Percentiles rank a stretch among this genome's conserved stretches.
These are phyloP conservation scores for Sugiyamaella japonica DNA, from an alignment of 1,139 yeast species.

Conservation along the genomic window DNA sequence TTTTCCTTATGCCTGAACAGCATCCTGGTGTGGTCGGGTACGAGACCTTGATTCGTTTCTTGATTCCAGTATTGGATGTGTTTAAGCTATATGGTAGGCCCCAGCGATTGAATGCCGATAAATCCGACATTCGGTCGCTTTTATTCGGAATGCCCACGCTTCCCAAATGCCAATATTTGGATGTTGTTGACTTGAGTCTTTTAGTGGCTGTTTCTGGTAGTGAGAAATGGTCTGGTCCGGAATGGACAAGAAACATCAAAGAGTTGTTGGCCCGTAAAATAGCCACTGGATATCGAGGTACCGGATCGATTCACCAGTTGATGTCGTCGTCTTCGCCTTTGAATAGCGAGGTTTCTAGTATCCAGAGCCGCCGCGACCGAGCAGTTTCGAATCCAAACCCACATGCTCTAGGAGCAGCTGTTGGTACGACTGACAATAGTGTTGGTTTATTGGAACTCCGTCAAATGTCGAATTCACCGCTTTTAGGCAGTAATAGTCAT, in stretches of 20 bases:
- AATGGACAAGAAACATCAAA: conserved; percentile 71
- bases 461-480: conserved; percentile 1
- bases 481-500: conserved; percentile 1
- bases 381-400: conserved; percentile 24
- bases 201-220: conserved; percentile 46
- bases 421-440: not conserved
- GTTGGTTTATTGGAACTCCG: conserved; percentile 9
- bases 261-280: conserved; percentile 63
- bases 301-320: conserved; percentile 50
- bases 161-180: conserved; percentile 82
- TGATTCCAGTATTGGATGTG: conserved; percentile 82
- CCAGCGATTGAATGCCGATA: conserved; percentile 80
- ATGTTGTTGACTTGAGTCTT: conserved; percentile 54
- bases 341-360: conserved; percentile 8
- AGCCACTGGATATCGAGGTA: conserved; percentile 75
- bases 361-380: conserved; percentile 17
- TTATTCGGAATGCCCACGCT: conserved; percentile 89
- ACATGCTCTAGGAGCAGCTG: conserved; percentile 2
- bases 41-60: conserved; percentile 85
- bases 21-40: conserved; percentile 93
- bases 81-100: conserved; percentile 93
- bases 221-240: conserved; percentile 60
- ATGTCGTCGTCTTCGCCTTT: not conserved
- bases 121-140: conserved; percentile 72
- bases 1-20: conserved; percentile 92